phyloP scores from a whole-genome alignment of 768 basidiomycete species.

The Boletus insuetus region DNA sequence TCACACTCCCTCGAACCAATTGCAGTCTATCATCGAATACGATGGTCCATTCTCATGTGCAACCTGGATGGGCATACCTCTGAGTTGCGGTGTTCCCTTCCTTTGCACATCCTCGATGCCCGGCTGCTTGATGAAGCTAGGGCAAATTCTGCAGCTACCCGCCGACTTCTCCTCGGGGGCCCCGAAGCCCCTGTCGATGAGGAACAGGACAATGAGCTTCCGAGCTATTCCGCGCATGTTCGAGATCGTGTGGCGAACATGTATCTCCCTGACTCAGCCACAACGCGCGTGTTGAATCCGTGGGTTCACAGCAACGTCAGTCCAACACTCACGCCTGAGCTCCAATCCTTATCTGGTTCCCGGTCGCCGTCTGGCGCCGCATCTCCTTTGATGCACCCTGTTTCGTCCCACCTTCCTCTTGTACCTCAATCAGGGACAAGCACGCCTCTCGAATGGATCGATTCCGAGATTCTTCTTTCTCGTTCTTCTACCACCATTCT shows the following conservation, averaged over 20 bases:
- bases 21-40: constrained; percentile 70
- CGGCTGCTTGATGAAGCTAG: constrained; percentile 74
- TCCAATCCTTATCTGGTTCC: constrained; percentile 16
- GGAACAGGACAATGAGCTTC: constrained; percentile 71
- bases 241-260: constrained; percentile 85
- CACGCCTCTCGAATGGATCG: constrained; percentile 72
- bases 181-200: constrained; percentile 39
- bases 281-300: constrained; percentile 62
- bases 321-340: constrained; percentile 29
- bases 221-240: constrained; percentile 86
- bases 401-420: constrained; percentile 34
- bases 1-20: constrained; percentile 78
- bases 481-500: constrained; percentile 42
- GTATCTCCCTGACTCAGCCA: constrained; percentile 62
- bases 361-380: constrained; percentile 34
- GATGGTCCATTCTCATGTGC: constrained; percentile 74
- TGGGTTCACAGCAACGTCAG: constrained; percentile 48
- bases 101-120: constrained; percentile 78
- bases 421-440: constrained; percentile 42
- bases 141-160: constrained; percentile 66
- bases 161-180: constrained; percentile 48
- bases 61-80: constrained; percentile 92
- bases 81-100: constrained; percentile 92
- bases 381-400: constrained; percentile 38
- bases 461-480: constrained; percentile 78